Evolutionary conservation across 192 early-diverging fungal genomes (phyloP), one percentile per base, ranked within the genome.

Genomic region (Coemansia sp.): DNA sequence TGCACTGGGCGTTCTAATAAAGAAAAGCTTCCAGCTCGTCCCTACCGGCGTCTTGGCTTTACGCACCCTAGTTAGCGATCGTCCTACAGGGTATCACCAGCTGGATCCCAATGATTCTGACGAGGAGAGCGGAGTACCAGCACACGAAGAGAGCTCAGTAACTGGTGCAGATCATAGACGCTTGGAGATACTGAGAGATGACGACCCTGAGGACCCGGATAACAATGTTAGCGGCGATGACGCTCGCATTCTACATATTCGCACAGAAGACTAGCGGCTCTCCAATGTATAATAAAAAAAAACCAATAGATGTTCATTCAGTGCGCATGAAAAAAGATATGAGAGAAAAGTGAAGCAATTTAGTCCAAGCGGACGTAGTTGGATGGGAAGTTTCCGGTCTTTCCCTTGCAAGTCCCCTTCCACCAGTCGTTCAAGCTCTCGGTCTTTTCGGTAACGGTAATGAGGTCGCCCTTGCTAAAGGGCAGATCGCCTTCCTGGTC

Each of bases 351-450:
- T 36, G 34, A 46, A 9, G 50, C 2, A 19, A 19, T 12, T 66
- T 66, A 75, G 61, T 63, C 45, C 50, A 70, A 67, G 15, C 77
- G 64, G n/a, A 89, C 86, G 80, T 91, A 94, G 74, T 93, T 93
- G 38, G 89, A 91, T 9, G 94, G 94, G 82, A 95, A 93, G 19
- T 74, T 77, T 11, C 94, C 94, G 44, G 76, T 80, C 45, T 64
- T 68, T 37, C 89, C 92, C 31, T 87, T 82, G 63, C 87, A 81
- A 48, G 53, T 74, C 32, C 95, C 96, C 32, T 88, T 86, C 96
- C 95, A 98, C 96, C 96, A 98, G 70, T 95, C 93, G 72, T 94
- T 90, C 37, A 76, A 84, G 34, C 84, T 84, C 1, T 87, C 86
- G 2, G 92, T 90, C 63, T 88, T 87, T 68, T 90, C 86, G 32